Base-by-base conservation (phyloP, 2,329 filamentous ascomycete species). In the Arachnopeziza araneosa region DNA sequence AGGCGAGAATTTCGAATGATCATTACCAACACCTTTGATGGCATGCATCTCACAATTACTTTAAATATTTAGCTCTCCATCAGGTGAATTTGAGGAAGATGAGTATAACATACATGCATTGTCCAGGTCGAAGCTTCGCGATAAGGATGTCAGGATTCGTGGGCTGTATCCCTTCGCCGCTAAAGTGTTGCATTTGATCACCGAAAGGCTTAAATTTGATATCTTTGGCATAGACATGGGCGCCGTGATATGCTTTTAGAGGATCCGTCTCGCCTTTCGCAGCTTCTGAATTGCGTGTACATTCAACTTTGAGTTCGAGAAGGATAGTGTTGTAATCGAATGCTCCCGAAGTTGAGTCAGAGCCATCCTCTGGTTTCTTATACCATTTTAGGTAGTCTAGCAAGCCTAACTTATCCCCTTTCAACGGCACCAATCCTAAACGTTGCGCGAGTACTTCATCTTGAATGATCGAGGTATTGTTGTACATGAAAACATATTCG, bases 401-500 rank as follows among this genome's bases (percentile, higher is more conserved):
- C 58, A 99, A 80, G 56, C 90, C 93, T 58, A 89, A 82, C 65
- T 87, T 84, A 63, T 86, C 84, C 66, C 91, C 95, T 66, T 87
- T 89, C 68, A 99, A 87, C 21, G 96, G 95, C 58, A 99, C 89
- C 52, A 99, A 84, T 61, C 95, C 95, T 32, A 99, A 81, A 52
- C 95, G 84, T 74, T 95, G 90, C 19, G 93, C 88, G 56, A 99
- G 86, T 4, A 99, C 93, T 79, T 99, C 95, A 73, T 99, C 95
- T 75, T 98, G 93, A 70, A 99, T 95, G 44, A 99, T 92, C 5
- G 91, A 96, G 55, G 93, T 98, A 80, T 99, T 99, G 80, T 97
- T 96, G 73, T 91, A 84, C 65, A 98, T 87, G 77, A 89, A 99
- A 73, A 96, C 91, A 64, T 86, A 88, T 80, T 99, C 95, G 70